These are phyloP conservation scores for Echinosophora koreensis DNA, from an alignment of 306 rosid species.

Conservation along the genomic window DNA sequence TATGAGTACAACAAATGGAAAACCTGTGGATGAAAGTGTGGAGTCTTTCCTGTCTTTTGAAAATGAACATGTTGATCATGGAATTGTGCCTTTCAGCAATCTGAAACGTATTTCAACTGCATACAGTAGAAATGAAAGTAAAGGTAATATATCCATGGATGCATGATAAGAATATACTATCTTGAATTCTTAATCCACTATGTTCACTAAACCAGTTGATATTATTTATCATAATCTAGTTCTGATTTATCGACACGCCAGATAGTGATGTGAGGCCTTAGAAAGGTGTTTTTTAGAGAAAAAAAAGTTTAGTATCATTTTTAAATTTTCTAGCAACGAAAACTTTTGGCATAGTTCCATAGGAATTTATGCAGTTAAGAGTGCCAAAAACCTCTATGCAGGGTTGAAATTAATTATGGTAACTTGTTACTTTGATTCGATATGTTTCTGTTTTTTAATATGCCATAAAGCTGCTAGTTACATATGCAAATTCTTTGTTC, in stretches of 20 bases:
- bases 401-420: slow-evolving; percentile 5
- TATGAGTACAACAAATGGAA: slow-evolving; percentile 38
- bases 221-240: slow-evolving; percentile 2
- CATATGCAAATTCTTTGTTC: slow-evolving; percentile 22
- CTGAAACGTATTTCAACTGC: slow-evolving; percentile 47
- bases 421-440: slow-evolving; percentile 20
- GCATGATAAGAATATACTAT: background rate
- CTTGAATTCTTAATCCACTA: background rate
- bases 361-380: slow-evolving; percentile 12
- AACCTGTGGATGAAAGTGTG: slow-evolving; percentile 45
- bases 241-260: background rate
- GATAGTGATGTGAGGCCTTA: slow-evolving; percentile 3
- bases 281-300: background rate
- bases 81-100: slow-evolving; percentile 48
- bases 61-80: slow-evolving; percentile 50
- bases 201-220: background rate
- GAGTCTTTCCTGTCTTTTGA: slow-evolving; percentile 56
- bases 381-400: background rate
- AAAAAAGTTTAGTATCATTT: background rate
- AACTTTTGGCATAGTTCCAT: slow-evolving; percentile 9
- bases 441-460: background rate
- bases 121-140: slow-evolving; percentile 34
- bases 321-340: background rate
- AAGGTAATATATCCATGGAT: slow-evolving; percentile 49
- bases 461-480: slow-evolving; percentile 1